Conservation (phyloP, 805 yeast species). For the Jamesozyma lodderae region DNA sequence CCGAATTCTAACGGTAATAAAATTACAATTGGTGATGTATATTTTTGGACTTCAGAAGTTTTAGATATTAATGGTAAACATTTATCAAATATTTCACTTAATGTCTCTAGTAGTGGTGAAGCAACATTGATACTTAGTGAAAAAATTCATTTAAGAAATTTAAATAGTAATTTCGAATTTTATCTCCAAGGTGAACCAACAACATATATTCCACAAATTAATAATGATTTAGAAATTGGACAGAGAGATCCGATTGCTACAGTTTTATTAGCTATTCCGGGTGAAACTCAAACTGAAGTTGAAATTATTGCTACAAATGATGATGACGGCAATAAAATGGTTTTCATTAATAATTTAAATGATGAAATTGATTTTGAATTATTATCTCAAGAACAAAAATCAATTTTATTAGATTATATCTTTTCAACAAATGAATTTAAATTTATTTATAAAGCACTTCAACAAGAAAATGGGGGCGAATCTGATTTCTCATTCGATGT, state of each 20-base stretch:
- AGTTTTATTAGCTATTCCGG: too few relatives aligned
- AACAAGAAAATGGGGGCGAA: neutral
- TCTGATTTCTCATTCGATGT: neutral
- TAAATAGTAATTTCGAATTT: neutral
- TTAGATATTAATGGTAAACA: neutral
- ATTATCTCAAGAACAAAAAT: neutral
- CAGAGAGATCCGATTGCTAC: too few relatives aligned
- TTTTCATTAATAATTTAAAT: neutral
- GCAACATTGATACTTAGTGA: constrained; percentile 1
- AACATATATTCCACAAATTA: too few relatives aligned
- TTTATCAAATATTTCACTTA: neutral
- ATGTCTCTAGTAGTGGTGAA: constrained; percentile 1
- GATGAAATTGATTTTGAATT: neutral
- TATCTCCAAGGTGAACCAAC: neutral
- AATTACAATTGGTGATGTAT: constrained; percentile 22
- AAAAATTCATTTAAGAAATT: neutral
- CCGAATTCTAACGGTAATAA: constrained; percentile 13
- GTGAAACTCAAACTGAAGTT: too few relatives aligned
- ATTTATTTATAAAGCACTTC: neutral
- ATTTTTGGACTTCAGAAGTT: constrained; percentile 23
- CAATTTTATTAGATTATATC: neutral
- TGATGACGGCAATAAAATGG: neutral
- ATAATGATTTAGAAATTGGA: too few relatives aligned
- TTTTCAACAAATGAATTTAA: neutral
- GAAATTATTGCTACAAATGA: neutral